Base-by-base conservation (phyloP, 169 alveolate genomes). In the Cryptosporidium meleagridis region DNA sequence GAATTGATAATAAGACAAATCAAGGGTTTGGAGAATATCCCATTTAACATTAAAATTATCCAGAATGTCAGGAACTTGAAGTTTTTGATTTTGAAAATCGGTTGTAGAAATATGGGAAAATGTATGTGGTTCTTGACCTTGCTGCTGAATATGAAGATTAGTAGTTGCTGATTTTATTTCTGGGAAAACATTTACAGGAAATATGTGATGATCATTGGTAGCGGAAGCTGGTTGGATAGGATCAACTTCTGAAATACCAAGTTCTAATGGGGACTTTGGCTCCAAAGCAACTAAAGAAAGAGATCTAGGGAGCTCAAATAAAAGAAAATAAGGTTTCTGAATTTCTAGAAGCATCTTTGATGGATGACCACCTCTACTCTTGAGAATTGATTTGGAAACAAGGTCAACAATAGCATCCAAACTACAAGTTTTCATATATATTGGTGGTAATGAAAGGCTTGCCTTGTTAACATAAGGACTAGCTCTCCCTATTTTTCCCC, bases 381-480 rank as follows among this genome's bases (percentile, higher is more conserved):
- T 75, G 12, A 75, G 16, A 8, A 75, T 75, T 3, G 71, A 75
- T 16, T 45, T 75, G 12, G 87, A 75, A 7, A 75, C 73, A 37
- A 75, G 23, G 48, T 75, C 87, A 21, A 75, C 71, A 59, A 75
- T 75, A 16, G 71, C 31, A 26, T 75, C 87, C 73, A 75, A 37
- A 61, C 61, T 75, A 61, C 87, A 75, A 39, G 45, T 51, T 18
- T 33, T 33, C 16, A 75, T 16, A 37, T 75, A 75, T 26, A 75
- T 59, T 59, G 87, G 87, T 4, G 87, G 87, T 1, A 75, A 44
- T 8, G 87, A 58, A 75, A 75, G 87, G 10, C 10, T 75, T 37
- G 55, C 14, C 29, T 59, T 59, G 18, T n/a, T 59, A 23, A 75
- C 16, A 23, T 75, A 75, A 7, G 87, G 87, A 18, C 29, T 23